Conservation (phyloP, 805 yeast species). For the Wickerhamomyces strasburgensis region DNA sequence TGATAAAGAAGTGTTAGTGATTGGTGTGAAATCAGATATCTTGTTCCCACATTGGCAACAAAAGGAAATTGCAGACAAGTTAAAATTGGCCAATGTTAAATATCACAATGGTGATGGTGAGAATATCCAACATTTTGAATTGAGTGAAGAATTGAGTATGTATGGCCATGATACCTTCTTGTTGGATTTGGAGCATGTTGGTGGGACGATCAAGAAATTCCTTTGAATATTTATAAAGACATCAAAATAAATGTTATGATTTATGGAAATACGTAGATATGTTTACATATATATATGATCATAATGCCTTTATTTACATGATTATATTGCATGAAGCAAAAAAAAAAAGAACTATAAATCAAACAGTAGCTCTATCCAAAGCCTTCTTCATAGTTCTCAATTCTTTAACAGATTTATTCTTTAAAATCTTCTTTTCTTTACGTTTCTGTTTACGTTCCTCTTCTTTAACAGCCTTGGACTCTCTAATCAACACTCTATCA, state of each 20-base stretch:
- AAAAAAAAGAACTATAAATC: no score
- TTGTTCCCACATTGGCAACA: slow-evolving; percentile 96
- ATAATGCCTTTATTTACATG: no score
- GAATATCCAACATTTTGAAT: slow-evolving; percentile 60
- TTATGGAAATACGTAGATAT: no score
- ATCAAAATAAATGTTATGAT: no score
- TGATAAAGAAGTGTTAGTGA: slow-evolving; percentile 62
- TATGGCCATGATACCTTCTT: slow-evolving; percentile 92
- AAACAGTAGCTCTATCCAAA: slow-evolving; percentile 14
- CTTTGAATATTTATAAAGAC: slow-evolving; percentile 26
- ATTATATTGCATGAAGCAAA: no score
- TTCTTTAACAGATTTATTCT: slow-evolving; percentile 23
- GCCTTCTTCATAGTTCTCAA: slow-evolving; percentile 23
- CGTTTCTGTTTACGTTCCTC: slow-evolving; percentile 43
- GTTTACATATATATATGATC: no score
- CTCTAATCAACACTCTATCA: slow-evolving; percentile 59
- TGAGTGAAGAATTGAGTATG: slow-evolving; percentile 69
- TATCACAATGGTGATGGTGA: slow-evolving; percentile 31
- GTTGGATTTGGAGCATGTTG: slow-evolving; percentile 73
- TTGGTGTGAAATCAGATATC: slow-evolving; percentile 92
- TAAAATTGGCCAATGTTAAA: slow-evolving; percentile 32
- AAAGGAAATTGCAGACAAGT: slow-evolving; percentile 63
- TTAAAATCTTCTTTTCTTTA: slow-evolving; percentile 38
- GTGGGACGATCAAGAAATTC: slow-evolving; percentile 66
- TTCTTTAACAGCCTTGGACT: slow-evolving; percentile 43